Evolutionary conservation across 2,329 filamentous ascomycete genomes (phyloP), one percentile per base, ranked within the genome.

Genomic region (Penicillium corylophilum): DNA sequence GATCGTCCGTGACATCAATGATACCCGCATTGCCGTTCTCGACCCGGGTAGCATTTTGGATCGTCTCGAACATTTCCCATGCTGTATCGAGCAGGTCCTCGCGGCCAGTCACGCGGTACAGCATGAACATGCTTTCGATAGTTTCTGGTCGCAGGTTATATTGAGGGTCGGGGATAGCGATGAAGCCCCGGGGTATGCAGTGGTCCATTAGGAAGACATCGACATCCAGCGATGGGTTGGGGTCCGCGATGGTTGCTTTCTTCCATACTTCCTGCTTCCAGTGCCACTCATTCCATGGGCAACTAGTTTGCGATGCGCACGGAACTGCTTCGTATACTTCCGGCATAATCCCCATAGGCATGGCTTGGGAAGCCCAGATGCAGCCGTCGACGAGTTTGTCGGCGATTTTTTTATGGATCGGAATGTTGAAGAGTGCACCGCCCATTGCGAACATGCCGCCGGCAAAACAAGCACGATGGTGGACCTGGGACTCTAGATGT

Each of bases 31-130:
- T 84, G 8, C 85, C 90, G 44, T 81, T 79, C 12, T 83, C 74
- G 0, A 88, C 87, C 33, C 77, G 75, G 2, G 89, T 91, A 28
- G 83, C 79, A 29, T 79, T 79, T 50, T 87, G 78, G 45, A 94
- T 84, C 18, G 87, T 79, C 56, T 84, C 74, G 68, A 90, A 96
- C 89, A 96, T 95, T 44, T 78, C 77, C 91, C 91, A 96, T 15
- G 89, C 92, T 59, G 87, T 86, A 24, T 95, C 89, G 67, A 87
- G 86, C 80, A 89, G 90, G 4, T 73, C 71, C 1, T 79, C 73
- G 57, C 94, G 87, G 43, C 90, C 91, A 0, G 90, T 95, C 71
- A 95, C 90, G 66, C 91, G 88, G 74, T 95, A 94, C 78, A 95
- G 86, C 74, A 92, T 89, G 81, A 90, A 95, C 13, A 95, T 85